phyloP scores from a whole-genome alignment of 2,329 filamentous ascomycete genomes.

The Venturiaceae sp. region DNA sequence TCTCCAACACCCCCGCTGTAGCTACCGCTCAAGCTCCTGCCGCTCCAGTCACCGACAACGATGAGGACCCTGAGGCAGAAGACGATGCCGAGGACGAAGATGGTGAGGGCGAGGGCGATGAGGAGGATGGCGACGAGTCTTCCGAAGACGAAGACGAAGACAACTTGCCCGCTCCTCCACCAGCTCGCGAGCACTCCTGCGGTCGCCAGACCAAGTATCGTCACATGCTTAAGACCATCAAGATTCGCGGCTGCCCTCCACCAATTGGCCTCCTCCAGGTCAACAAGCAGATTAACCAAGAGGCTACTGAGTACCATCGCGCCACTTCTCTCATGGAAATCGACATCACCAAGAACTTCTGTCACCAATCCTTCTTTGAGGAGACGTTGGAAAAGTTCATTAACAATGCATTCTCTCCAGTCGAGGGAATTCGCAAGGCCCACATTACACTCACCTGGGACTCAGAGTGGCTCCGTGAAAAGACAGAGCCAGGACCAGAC shows the following conservation, averaged over 20 bases:
- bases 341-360: neutral
- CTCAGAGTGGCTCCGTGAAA: constrained; percentile 5
- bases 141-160: neutral
- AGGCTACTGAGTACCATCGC: neutral
- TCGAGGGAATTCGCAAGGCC: constrained; percentile 3
- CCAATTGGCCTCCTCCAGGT: constrained; percentile 4
- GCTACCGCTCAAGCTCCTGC: neutral
- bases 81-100: neutral
- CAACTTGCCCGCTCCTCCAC: neutral
- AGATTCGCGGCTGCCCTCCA: constrained; percentile 4
- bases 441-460: constrained; percentile 6
- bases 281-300: constrained; percentile 1
- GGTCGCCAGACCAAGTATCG: constrained; percentile 8
- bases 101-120: neutral
- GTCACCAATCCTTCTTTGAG: constrained; percentile 3
- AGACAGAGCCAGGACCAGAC: neutral
- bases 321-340: neutral
- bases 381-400: constrained; percentile 4
- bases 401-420: neutral
- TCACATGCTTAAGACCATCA: constrained; percentile 6
- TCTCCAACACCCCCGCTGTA: neutral
- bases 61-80: neutral
- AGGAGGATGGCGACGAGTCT: neutral
- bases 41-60: neutral
- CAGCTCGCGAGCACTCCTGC: neutral